Evolutionary conservation across 2,329 filamentous ascomycete genomes (phyloP).

Genomic region (Fusarium solani-melongenae): DNA sequence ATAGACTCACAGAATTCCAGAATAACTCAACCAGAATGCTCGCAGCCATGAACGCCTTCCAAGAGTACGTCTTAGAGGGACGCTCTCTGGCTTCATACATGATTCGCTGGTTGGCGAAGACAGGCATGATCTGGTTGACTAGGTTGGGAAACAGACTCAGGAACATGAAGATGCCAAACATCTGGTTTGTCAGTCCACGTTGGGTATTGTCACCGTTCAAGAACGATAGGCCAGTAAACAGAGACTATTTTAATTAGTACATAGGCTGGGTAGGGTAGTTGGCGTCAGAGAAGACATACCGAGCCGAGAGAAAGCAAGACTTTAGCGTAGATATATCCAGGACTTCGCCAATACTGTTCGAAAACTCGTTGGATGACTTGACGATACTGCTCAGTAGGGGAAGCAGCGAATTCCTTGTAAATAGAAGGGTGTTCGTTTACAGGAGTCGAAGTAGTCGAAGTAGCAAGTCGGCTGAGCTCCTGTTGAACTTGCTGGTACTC

Average conservation of each 20-base stretch:
- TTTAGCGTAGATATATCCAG: conserved; percentile 72
- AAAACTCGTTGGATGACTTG: conserved; percentile 51
- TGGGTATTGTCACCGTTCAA: conserved; percentile 68
- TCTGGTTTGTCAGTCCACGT: conserved; percentile 76
- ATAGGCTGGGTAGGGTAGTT: background rate
- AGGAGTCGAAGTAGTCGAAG: too few relatives aligned
- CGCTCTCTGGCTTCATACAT: conserved; percentile 78
- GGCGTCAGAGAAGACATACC: conserved; percentile 42
- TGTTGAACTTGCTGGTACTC: conserved; percentile 47
- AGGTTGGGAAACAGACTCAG: conserved; percentile 75
- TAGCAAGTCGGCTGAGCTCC: conserved; percentile 46
- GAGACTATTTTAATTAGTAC: conserved; percentile 26
- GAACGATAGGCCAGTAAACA: conserved; percentile 79
- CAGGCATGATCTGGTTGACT: conserved; percentile 75
- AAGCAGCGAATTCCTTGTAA: conserved; percentile 48
- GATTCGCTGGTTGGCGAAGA: conserved; percentile 75
- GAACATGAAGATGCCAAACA: conserved; percentile 79
- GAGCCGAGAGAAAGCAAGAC: conserved; percentile 42
- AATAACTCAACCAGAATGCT: conserved; percentile 72
- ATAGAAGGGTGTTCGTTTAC: background rate
- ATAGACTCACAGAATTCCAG: conserved; percentile 68
- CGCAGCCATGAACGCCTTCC: conserved; percentile 73
- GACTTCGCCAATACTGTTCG: conserved; percentile 53
- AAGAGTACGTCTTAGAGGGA: conserved; percentile 74
- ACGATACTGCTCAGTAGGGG: conserved; percentile 44